phyloP scores from a whole-genome alignment of 495 filamentous ascomycete genomes.

The Aspergillus egyptiacus region DNA sequence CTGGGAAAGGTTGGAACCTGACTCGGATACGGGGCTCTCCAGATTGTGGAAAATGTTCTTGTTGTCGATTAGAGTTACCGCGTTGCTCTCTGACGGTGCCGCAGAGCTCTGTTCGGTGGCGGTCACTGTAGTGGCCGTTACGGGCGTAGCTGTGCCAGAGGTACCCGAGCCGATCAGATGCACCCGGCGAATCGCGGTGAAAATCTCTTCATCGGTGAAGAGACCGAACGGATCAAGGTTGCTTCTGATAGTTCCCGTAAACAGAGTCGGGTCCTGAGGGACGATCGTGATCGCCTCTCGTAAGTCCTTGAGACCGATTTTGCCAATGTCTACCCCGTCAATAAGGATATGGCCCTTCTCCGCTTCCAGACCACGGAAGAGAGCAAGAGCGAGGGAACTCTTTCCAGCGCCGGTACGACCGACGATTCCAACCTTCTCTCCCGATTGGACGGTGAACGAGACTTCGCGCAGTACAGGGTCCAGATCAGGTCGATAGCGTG shows the following conservation, averaged over 20 bases:
- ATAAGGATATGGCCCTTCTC: slow-evolving; percentile 86
- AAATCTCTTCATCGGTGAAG: slow-evolving; percentile 90
- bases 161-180: slow-evolving; percentile 70
- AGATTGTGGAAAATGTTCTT: slow-evolving; percentile 94
- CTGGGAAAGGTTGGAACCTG: slow-evolving; percentile 92
- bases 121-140: slow-evolving; percentile 32
- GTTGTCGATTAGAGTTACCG: slow-evolving; percentile 51
- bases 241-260: slow-evolving; percentile 88
- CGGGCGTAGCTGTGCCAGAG: slow-evolving; percentile 39
- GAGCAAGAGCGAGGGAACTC: slow-evolving; percentile 86
- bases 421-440: slow-evolving; percentile 94
- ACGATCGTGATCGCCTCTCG: slow-evolving; percentile 95
- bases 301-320: slow-evolving; percentile 85
- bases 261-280: slow-evolving; percentile 95
- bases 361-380: slow-evolving; percentile 96
- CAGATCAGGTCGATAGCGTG: slow-evolving; percentile 81
- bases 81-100: slow-evolving; percentile 36
- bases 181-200: slow-evolving; percentile 79
- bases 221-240: slow-evolving; percentile 93
- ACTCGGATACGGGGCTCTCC: slow-evolving; percentile 78
- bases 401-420: slow-evolving; percentile 96
- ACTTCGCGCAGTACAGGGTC: slow-evolving; percentile 79
- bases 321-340: slow-evolving; percentile 81
- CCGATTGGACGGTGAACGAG: slow-evolving; percentile 76
- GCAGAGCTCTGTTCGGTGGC: slow-evolving; percentile 19